Percentiles rank a stretch among this genome's conserved stretches.
Conservation (phyloP, 2,329 filamentous ascomycete genomes). For the Raffaelea ambrosiae region DNA sequence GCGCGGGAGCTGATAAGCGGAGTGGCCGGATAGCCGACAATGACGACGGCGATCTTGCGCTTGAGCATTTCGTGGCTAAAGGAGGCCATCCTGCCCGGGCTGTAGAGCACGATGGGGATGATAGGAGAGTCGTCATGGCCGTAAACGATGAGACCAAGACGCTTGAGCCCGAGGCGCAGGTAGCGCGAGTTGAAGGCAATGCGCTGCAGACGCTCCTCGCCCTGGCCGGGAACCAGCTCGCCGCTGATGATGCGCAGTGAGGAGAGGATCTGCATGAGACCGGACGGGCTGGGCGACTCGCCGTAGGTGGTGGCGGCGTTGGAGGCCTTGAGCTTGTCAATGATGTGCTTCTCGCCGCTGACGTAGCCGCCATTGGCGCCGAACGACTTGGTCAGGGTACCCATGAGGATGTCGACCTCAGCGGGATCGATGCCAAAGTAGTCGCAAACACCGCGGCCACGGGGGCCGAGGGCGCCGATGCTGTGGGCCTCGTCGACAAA, state of each 20-base stretch:
- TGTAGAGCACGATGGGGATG: slow-evolving; percentile 87
- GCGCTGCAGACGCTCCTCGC: slow-evolving; percentile 88
- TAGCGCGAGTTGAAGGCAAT: slow-evolving; percentile 98
- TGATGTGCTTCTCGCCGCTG: slow-evolving; percentile 78
- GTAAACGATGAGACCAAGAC: slow-evolving; percentile 92
- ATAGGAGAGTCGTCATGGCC: slow-evolving; percentile 98
- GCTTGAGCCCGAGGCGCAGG: slow-evolving; percentile 93
- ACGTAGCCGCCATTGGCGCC: slow-evolving; percentile 97
- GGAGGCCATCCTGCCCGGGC: slow-evolving; percentile 97
- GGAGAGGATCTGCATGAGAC: slow-evolving; percentile 83
- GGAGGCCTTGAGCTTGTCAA: slow-evolving; percentile 79
- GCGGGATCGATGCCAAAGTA: slow-evolving; percentile 87
- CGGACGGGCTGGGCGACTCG: slow-evolving; percentile 78
- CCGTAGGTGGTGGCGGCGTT: slow-evolving; percentile 84
- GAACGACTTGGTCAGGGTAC: slow-evolving; percentile 95
- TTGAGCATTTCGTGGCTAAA: slow-evolving; percentile 98
- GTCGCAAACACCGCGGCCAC: slow-evolving; percentile 88
- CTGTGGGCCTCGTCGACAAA: slow-evolving; percentile 97
- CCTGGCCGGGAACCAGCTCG: slow-evolving; percentile 80
- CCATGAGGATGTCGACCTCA: slow-evolving; percentile 94
- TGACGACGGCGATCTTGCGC: slow-evolving; percentile 94
- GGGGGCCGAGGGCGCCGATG: slow-evolving; percentile 81
- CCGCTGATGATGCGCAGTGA: slow-evolving; percentile 84
- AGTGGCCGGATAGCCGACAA: slow-evolving; percentile 94
- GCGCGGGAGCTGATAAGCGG: slow-evolving; percentile 91